Evolutionary conservation across 148 eudicot species (phyloP), one percentile per base, ranked within the genome.

Genomic region (Chenopodium berlandieri): DNA sequence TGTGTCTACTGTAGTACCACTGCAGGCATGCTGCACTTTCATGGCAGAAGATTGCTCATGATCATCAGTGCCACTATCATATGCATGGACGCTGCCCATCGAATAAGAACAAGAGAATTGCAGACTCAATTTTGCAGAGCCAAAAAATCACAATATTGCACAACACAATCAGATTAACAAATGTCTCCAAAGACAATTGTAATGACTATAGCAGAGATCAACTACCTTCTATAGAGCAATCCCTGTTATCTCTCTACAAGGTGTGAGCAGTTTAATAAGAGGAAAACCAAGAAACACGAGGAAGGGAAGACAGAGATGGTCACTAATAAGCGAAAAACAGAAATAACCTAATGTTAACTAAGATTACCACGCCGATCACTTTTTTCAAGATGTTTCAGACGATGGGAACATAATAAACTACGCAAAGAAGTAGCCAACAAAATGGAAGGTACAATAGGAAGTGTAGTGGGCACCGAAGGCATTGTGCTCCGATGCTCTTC

Each of bases 311-410:
- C 69, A 5, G 64, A 69, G 70, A 60, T 76, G 48, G 60, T 75
- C 50, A 73, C 40, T 78, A 46, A 54, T 11, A 9, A 52, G 37
- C 17, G 77, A 50, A 34, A 20, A 16, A 34, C 75, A 70, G 31
- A 48, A 74, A 8, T 75, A 75, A 27, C 63, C 50, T 78, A 90
- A 78, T 76, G 89, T 90, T 91, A 91, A 90, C 95, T 92, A 92
- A 91, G 92, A 91, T 93, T 92, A 90, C 95, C 94, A 89, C 95
- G 97, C 80, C 98, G 92, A 89, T 94, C 93, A 65, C 89, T 82
- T 81, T 93, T 91, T 77, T 91, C 89, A 62, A 94, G 90, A 84
- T 88, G 88, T 89, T 94, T 92, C 77, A 88, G 89, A 84, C 97
- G 95, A 89, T 89, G 91, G 78, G 93, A 91, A 82, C 86, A 88